phyloP scores from a whole-genome alignment of 768 basidiomycete species.

The Phylloporus arenicola region DNA sequence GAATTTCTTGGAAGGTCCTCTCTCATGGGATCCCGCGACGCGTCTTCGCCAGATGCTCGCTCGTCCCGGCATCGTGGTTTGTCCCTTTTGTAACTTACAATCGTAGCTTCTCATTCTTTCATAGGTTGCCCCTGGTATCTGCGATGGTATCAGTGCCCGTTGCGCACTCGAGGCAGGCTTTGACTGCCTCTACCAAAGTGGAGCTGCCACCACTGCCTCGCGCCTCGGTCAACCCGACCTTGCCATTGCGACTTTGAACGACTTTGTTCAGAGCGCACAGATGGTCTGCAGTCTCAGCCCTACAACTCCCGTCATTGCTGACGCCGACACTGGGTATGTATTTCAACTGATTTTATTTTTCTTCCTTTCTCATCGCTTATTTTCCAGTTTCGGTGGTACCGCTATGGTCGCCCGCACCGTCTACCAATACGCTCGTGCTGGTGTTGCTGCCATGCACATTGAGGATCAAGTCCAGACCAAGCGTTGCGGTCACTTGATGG shows the following conservation, averaged over 20 bases:
- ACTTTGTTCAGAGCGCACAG: conserved; percentile 65
- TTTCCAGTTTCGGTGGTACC: conserved; percentile 58
- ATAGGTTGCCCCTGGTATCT: conserved; percentile 73
- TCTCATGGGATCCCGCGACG: conserved; percentile 64
- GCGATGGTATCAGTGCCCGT: conserved; percentile 75
- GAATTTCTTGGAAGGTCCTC: conserved; percentile 63
- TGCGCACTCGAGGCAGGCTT: conserved; percentile 80
- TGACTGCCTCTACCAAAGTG: conserved; percentile 72
- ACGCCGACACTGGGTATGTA: conserved; percentile 70
- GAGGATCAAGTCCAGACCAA: conserved; percentile 83
- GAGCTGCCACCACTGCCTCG: conserved; percentile 77
- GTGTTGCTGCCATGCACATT: conserved; percentile 72
- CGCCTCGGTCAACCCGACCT: conserved; percentile 75
- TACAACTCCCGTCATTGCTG: conserved; percentile 66
- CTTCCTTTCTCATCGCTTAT: conserved; percentile 6
- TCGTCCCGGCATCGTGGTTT: conserved; percentile 70
- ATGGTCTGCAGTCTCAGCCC: conserved; percentile 68
- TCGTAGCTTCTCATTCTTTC: not conserved
- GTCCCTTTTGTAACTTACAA: conserved; percentile 18
- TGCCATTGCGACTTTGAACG: conserved; percentile 72
- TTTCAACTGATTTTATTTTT: not conserved
- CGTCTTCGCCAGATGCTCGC: conserved; percentile 66
- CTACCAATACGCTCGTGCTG: conserved; percentile 60
- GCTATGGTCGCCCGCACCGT: conserved; percentile 74
- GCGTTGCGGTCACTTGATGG: conserved; percentile 71